Conservation (phyloP, 305 asterid species). For the Fraxinus sp. region DNA sequence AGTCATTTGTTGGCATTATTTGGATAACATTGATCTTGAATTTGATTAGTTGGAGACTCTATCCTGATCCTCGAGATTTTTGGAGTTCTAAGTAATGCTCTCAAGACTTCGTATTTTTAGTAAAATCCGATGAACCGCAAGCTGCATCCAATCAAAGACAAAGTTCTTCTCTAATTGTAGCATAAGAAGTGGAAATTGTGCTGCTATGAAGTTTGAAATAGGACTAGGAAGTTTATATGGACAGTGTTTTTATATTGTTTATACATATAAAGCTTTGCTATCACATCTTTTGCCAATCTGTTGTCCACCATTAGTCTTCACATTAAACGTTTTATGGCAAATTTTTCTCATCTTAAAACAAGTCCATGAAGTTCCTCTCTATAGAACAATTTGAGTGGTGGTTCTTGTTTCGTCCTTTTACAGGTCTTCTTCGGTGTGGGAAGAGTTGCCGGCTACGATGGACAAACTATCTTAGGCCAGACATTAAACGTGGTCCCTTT, state of each 20-base stretch:
- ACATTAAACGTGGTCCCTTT: conserved; percentile 89
- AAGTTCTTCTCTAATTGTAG: neutral
- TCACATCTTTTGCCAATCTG: neutral
- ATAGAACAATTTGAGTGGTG: neutral
- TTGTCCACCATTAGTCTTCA: neutral
- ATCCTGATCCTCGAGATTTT: neutral
- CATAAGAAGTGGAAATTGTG: neutral
- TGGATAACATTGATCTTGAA: neutral
- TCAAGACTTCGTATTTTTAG: neutral
- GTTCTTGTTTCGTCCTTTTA: neutral
- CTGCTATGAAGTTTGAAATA: neutral
- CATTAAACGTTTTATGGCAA: neutral
- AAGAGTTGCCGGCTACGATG: conserved; percentile 93
- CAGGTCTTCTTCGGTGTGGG: conserved; percentile 95
- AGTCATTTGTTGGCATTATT: neutral
- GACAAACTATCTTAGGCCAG: conserved; percentile 95
- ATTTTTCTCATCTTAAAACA: neutral
- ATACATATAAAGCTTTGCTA: neutral
- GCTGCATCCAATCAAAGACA: neutral
- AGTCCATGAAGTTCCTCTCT: neutral
- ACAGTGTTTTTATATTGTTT: neutral
- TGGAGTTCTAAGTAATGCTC: neutral
- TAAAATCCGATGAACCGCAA: neutral
- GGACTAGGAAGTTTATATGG: neutral
- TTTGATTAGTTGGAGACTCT: neutral